Evolutionary conservation across 108 stramenopile species (phyloP).

Genomic region (Skeletonema tropicum): DNA sequence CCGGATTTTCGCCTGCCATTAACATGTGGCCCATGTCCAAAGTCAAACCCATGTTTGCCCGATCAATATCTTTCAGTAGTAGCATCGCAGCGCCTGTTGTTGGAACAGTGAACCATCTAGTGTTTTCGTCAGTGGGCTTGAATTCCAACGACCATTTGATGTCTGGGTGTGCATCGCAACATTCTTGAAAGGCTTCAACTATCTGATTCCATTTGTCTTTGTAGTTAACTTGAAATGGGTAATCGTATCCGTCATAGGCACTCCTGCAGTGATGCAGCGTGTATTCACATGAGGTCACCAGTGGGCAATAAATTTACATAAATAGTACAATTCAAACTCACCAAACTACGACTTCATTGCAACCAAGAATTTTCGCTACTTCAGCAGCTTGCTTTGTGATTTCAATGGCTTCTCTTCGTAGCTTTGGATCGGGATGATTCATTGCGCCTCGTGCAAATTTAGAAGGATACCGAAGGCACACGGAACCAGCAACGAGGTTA

Average conservation of each 20-base stretch:
- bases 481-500: slow-evolving; percentile 76
- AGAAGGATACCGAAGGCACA: slow-evolving; percentile 83
- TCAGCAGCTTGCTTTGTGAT: slow-evolving; percentile 77
- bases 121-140: slow-evolving; percentile 92
- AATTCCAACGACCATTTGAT: slow-evolving; percentile 85
- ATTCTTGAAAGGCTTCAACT: slow-evolving; percentile 76
- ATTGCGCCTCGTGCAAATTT: slow-evolving; percentile 84
- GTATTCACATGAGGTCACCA: too few species aligned
- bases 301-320: too few species aligned
- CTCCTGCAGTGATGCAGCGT: slow-evolving; percentile 17
- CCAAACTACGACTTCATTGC: slow-evolving; percentile 82
- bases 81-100: slow-evolving; percentile 83
- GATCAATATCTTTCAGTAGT: slow-evolving; percentile 73
- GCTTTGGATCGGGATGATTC: slow-evolving; percentile 68
- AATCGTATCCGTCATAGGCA: slow-evolving; percentile 91
- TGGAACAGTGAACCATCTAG: slow-evolving; percentile 86
- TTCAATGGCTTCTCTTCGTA: slow-evolving; percentile 73
- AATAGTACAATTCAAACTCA: too few species aligned
- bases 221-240: slow-evolving; percentile 82
- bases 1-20: slow-evolving; percentile 87
- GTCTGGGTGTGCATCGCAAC: slow-evolving; percentile 82
- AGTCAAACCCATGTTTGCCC: slow-evolving; percentile 85
- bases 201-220: slow-evolving; percentile 80
- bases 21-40: slow-evolving; percentile 90
- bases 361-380: slow-evolving; percentile 63